Conservation (phyloP, 345 rosid species). For the Corchorus capsularis region DNA sequence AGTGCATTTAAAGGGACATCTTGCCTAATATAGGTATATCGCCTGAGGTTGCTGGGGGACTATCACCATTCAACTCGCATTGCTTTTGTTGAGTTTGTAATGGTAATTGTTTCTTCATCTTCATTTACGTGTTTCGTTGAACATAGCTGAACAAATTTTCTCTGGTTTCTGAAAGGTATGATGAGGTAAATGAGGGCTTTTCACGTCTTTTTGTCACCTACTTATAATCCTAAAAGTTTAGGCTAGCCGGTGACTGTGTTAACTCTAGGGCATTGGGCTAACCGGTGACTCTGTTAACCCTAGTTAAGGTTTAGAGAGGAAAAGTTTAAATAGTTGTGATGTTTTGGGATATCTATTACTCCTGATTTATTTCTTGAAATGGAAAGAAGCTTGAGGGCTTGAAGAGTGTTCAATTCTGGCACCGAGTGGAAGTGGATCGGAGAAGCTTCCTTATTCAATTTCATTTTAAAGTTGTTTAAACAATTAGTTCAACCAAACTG, state of each 20-base stretch:
- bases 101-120: constrained; percentile 45
- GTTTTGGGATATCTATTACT: neutral
- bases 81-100: constrained; percentile 80
- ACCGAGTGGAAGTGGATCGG: neutral
- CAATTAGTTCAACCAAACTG: neutral
- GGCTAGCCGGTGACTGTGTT: constrained; percentile 2
- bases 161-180: constrained; percentile 11
- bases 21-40: constrained; percentile 55
- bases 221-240: neutral
- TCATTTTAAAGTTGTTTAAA: neutral
- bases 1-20: constrained; percentile 15
- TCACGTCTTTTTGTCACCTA: neutral
- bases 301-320: neutral
- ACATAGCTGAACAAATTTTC: constrained; percentile 3
- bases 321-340: neutral
- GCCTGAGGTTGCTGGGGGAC: constrained; percentile 81
- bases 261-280: neutral
- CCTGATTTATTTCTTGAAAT: neutral
- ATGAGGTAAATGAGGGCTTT: neutral
- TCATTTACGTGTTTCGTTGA: neutral
- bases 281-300: neutral
- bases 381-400: constrained; percentile 1
- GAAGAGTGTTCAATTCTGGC: neutral
- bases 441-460: neutral
- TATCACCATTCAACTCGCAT: constrained; percentile 84